Conservation (phyloP, 306 rosid species). For the Vachellia pachyceras region DNA sequence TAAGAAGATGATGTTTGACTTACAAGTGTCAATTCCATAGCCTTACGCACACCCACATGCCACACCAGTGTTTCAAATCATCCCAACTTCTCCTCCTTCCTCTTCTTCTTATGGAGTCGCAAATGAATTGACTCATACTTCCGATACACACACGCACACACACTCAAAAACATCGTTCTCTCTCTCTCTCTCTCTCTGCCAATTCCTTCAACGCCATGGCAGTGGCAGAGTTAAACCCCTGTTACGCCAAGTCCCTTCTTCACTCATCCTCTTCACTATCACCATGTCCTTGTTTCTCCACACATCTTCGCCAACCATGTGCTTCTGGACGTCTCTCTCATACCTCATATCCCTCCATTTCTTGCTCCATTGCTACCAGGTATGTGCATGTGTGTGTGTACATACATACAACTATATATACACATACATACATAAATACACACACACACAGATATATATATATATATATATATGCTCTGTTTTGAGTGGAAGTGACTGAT, state of each 20-base stretch:
- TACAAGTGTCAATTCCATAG: constrained; percentile 73
- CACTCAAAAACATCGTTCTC: background rate
- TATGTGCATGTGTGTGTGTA: background rate
- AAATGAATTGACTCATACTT: background rate
- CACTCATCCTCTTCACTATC: constrained; percentile 60
- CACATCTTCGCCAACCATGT: constrained; percentile 30
- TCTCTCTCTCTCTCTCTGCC: background rate
- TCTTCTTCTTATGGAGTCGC: background rate
- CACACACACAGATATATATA: too few species aligned
- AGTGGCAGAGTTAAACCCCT: constrained; percentile 62
- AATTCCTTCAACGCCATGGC: constrained; percentile 53
- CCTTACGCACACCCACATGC: constrained; percentile 54
- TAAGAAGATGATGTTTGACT: constrained; percentile 18
- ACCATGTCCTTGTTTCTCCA: constrained; percentile 43
- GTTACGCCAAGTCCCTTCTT: constrained; percentile 50
- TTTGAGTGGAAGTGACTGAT: constrained; percentile 8
- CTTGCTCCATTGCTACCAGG: constrained; percentile 86
- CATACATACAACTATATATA: too few species aligned
- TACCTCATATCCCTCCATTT: constrained; percentile 50
- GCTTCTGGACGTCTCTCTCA: constrained; percentile 48
- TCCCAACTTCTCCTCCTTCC: background rate
- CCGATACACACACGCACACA: too few species aligned
- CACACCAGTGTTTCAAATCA: constrained; percentile 42
- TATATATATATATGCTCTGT: too few species aligned
- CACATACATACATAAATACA: too few species aligned